Evolutionary conservation across 768 basidiomycete species (phyloP).

Genomic region (Polyporus arcularius): DNA sequence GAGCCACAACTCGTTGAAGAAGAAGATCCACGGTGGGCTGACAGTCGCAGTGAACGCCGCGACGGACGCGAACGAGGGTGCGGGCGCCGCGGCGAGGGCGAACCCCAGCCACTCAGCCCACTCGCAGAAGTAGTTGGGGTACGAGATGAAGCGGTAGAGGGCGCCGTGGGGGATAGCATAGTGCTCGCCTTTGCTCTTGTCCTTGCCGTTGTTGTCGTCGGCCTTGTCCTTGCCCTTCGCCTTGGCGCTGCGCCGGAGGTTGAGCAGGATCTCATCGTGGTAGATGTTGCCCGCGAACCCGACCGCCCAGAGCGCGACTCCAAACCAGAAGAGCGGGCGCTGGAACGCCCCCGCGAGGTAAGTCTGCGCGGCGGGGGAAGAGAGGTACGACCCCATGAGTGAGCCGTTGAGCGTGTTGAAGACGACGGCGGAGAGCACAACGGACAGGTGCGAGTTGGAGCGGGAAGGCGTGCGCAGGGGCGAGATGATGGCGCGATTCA

Average conservation of each 20-base stretch:
- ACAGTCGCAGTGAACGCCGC: constrained; percentile 41
- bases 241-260: constrained; percentile 69
- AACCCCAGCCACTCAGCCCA: constrained; percentile 95
- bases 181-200: constrained; percentile 43
- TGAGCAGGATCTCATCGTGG: constrained; percentile 89
- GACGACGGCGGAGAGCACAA: constrained; percentile 51
- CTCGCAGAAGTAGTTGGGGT: constrained; percentile 93
- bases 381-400: constrained; percentile 70
- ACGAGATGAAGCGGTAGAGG: constrained; percentile 78
- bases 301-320: constrained; percentile 62
- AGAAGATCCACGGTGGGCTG: constrained; percentile 81
- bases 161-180: constrained; percentile 82
- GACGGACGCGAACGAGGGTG: constrained; percentile 36
- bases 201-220: constrained; percentile 32
- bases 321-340: constrained; percentile 57
- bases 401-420: constrained; percentile 80
- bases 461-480: constrained; percentile 81
- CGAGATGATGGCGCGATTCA: constrained; percentile 79
- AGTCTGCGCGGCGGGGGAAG: constrained; percentile 51
- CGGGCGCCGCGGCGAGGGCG: constrained; percentile 69
- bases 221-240: constrained; percentile 30
- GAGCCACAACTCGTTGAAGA: constrained; percentile 64
- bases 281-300: constrained; percentile 81
- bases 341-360: constrained; percentile 40
- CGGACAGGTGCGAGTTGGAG: constrained; percentile 69